Evolutionary conservation across 805 yeast species (phyloP).

Genomic region (Suhomyces pyralidae): DNA sequence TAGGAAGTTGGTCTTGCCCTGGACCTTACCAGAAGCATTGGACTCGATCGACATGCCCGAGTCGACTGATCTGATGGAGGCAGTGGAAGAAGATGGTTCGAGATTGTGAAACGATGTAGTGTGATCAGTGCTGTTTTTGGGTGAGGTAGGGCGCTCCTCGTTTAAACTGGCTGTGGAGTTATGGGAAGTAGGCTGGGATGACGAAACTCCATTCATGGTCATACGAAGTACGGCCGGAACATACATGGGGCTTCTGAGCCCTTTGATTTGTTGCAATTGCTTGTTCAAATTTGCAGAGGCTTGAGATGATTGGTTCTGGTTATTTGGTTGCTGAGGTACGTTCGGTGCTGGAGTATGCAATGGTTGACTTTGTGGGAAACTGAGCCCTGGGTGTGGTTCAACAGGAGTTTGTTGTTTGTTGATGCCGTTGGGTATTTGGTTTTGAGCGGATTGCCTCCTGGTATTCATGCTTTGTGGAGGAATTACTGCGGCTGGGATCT

Average conservation of each 20-base stretch:
- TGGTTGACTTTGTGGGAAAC: constrained; percentile 12
- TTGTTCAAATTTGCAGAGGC: constrained; percentile 9
- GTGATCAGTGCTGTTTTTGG: constrained; percentile 4
- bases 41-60: constrained; percentile 30
- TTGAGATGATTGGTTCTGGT: not conserved
- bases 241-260: constrained; percentile 82
- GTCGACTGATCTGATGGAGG: constrained; percentile 31
- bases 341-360: not conserved
- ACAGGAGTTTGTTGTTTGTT: constrained; percentile 12
- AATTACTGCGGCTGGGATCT: constrained; percentile 22
- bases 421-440: not conserved
- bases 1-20: constrained; percentile 20
- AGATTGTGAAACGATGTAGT: constrained; percentile 4
- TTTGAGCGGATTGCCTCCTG: constrained; percentile 12
- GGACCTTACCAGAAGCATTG: constrained; percentile 2
- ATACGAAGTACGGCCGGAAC: constrained; percentile 79
- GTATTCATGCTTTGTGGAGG: constrained; percentile 24
- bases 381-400: constrained; percentile 14
- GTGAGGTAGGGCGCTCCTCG: constrained; percentile 7
- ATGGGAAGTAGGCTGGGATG: not conserved
- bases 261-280: constrained; percentile 65
- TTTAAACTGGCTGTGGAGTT: constrained; percentile 4
- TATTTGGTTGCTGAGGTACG: not conserved
- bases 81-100: constrained; percentile 11
- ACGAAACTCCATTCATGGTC: constrained; percentile 26